These are phyloP conservation scores for Artemisia annua DNA, from an alignment of 129 eudicot genomes.

Conservation along the genomic window DNA sequence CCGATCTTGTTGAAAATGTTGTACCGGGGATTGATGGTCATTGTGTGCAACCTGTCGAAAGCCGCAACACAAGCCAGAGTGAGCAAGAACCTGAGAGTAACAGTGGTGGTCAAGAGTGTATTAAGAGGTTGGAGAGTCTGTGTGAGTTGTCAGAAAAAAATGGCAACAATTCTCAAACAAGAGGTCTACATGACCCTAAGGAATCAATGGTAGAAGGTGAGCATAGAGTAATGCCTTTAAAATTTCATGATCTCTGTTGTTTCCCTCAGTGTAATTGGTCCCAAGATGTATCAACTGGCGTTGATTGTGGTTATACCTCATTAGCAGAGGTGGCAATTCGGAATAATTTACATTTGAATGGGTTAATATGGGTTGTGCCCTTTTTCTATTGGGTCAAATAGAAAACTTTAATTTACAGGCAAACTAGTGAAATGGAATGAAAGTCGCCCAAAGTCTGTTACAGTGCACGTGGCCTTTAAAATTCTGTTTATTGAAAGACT, in stretches of 20 bases:
- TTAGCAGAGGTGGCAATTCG: not conserved
- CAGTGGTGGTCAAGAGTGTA: conserved; percentile 18
- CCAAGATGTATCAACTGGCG: not conserved
- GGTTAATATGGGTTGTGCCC: not conserved
- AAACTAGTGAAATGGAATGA: too few relatives aligned
- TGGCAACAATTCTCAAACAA: conserved; percentile 34
- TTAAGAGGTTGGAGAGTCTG: too few relatives aligned
- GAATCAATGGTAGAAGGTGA: conserved; percentile 28
- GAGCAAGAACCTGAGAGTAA: conserved; percentile 26
- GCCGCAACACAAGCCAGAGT: conserved; percentile 27
- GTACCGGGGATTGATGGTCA: conserved; percentile 23
- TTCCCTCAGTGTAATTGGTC: not conserved
- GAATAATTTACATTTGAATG: not conserved
- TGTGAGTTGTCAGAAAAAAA: not conserved
- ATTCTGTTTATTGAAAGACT: too few relatives aligned
- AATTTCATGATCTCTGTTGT: not conserved
- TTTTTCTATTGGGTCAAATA: not conserved
- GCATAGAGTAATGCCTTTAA: conserved; percentile 15
- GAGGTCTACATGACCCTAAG: conserved; percentile 19
- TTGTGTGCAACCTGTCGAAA: conserved; percentile 22
- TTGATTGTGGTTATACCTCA: not conserved
- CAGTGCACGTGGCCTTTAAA: too few relatives aligned
- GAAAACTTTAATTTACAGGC: too few relatives aligned
- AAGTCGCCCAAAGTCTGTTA: too few relatives aligned
- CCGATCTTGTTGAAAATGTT: conserved; percentile 24